Evolutionary conservation across 2,329 filamentous ascomycete genomes (phyloP).

Genomic region (Colletotrichum karsti): DNA sequence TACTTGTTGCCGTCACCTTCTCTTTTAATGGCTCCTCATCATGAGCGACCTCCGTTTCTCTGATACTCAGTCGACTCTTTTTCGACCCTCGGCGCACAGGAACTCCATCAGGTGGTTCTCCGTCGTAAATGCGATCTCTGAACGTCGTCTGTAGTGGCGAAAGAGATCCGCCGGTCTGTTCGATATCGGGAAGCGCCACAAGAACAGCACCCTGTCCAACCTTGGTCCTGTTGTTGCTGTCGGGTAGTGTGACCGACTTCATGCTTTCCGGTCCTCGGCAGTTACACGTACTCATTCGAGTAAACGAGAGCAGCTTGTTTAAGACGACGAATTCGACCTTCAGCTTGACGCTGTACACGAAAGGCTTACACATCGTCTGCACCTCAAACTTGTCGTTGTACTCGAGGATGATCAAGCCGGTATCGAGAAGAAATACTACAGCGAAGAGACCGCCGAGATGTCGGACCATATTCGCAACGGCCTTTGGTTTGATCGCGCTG

Average conservation of each 20-base stretch:
- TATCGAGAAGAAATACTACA: conserved; percentile 45
- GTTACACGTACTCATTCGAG: conserved; percentile 25
- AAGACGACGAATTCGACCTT: conserved; percentile 47
- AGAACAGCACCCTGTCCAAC: not conserved
- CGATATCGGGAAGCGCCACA: not conserved
- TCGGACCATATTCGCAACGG: conserved; percentile 37
- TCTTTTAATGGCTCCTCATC: not conserved
- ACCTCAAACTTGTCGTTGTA: conserved; percentile 31
- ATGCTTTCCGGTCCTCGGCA: conserved; percentile 13
- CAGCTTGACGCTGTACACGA: conserved; percentile 45
- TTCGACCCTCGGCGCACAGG: not conserved
- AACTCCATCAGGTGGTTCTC: not conserved
- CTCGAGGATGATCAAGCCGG: conserved; percentile 32
- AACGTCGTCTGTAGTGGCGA: not conserved
- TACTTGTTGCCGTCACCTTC: not conserved
- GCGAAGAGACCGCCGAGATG: conserved; percentile 47
- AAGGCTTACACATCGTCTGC: conserved; percentile 32
- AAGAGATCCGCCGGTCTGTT: conserved; percentile 13
- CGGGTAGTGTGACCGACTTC: not conserved
- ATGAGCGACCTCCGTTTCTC: not conserved
- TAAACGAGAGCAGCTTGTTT: conserved; percentile 35
- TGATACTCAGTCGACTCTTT: not conserved
- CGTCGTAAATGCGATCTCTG: not conserved
- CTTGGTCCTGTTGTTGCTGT: conserved; percentile 2
- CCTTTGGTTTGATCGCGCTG: conserved; percentile 9